Conservation (phyloP, 2,329 filamentous ascomycete species). For the Colletotrichum neosansevieriae region DNA sequence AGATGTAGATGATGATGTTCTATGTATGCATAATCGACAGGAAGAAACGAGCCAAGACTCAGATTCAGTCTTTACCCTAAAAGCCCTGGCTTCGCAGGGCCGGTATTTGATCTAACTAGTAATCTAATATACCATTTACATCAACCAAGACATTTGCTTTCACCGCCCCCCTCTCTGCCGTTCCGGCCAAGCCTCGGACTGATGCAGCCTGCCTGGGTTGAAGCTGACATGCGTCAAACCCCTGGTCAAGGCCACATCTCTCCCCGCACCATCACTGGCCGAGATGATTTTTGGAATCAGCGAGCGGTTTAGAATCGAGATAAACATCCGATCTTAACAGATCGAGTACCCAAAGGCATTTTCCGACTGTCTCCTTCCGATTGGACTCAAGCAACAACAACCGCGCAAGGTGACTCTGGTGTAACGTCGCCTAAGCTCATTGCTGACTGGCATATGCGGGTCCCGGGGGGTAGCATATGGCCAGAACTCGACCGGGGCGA, state of each 20-base stretch:
- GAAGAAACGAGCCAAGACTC: neutral
- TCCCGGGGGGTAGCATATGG: neutral
- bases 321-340: neutral
- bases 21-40: neutral
- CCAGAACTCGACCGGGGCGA: no score
- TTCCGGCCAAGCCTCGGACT: neutral
- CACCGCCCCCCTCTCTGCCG: neutral
- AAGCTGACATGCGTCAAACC: constrained; percentile 7
- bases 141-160: neutral
- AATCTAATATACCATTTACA: constrained; percentile 2
- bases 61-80: neutral
- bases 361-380: neutral
- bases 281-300: neutral
- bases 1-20: neutral
- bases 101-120: neutral
- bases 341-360: neutral
- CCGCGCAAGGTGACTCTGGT: constrained; percentile 7
- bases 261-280: constrained; percentile 2
- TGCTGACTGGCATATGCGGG: constrained; percentile 31
- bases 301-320: neutral
- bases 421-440: constrained; percentile 15
- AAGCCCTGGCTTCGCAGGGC: neutral
- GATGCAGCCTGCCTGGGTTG: neutral
- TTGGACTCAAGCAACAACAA: constrained; percentile 5
- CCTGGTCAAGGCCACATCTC: neutral